phyloP scores from a whole-genome alignment of 129 eudicot genomes.

The Artemisia annua region DNA sequence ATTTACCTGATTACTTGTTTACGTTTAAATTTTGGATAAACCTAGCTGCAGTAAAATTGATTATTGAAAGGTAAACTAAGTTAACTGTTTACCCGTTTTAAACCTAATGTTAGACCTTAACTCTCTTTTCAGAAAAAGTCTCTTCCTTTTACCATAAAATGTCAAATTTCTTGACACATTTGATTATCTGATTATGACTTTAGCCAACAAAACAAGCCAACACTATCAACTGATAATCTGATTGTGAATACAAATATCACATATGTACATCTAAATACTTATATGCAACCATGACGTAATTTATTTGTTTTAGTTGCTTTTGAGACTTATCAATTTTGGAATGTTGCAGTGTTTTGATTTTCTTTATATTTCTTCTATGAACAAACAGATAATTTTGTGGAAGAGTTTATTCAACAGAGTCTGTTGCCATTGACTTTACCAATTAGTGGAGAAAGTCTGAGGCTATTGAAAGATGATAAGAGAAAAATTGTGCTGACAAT shows the following conservation, averaged over 20 bases:
- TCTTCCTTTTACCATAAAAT: neutral
- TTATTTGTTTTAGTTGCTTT: neutral
- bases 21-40: neutral
- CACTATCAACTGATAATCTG: neutral
- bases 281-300: neutral
- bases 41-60: neutral
- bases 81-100: neutral
- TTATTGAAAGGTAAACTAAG: neutral
- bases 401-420: conserved; percentile 79
- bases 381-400: conserved; percentile 68
- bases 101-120: neutral
- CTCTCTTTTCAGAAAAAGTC: neutral
- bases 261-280: neutral
- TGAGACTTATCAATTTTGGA: conserved; percentile 8
- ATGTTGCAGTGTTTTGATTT: conserved; percentile 4
- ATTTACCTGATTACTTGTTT: neutral
- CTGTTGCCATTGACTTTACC: conserved; percentile 78
- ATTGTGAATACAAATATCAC: neutral
- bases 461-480: conserved; percentile 71
- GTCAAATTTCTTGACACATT: neutral
- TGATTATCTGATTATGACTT: neutral
- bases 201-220: neutral
- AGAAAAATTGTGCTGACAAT: conserved; percentile 82
- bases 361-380: conserved; percentile 15
- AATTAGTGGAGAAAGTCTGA: conserved; percentile 61